Evolutionary conservation across 129 eudicot species (phyloP).

Genomic region (Saussurea involucrata): DNA sequence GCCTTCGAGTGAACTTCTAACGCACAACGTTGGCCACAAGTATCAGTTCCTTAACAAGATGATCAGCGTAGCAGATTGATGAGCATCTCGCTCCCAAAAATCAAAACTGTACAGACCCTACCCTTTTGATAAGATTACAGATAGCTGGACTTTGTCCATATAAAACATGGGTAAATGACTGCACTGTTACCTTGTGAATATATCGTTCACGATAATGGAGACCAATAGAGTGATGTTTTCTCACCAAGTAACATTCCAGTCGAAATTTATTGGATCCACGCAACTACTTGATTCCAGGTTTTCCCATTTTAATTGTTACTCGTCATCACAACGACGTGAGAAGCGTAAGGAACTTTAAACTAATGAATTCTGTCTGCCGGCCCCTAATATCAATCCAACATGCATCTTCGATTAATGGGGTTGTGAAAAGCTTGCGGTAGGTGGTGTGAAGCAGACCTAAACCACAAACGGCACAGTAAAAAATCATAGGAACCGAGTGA

Average conservation of each 20-base stretch:
- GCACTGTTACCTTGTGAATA: too few species aligned
- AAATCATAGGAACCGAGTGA: too few species aligned
- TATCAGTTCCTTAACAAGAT: background rate
- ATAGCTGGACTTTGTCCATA: background rate
- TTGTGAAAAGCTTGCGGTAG: slow-evolving; percentile 15
- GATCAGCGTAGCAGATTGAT: background rate
- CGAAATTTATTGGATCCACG: background rate
- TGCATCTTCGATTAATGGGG: background rate
- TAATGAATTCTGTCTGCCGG: too few species aligned
- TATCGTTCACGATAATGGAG: too few species aligned
- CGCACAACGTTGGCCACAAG: background rate
- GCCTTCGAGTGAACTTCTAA: background rate
- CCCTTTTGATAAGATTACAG: background rate
- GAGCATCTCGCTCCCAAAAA: background rate
- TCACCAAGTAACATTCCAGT: too few species aligned
- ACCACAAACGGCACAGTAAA: too few species aligned
- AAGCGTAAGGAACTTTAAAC: background rate
- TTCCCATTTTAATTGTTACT: background rate
- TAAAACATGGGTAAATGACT: too few species aligned
- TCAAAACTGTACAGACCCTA: background rate
- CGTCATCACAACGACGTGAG: background rate
- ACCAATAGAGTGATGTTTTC: too few species aligned
- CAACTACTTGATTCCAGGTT: background rate
- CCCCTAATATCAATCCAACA: background rate
- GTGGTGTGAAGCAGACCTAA: too few species aligned